Evolutionary conservation across 768 basidiomycete genomes (phyloP), one percentile per base, ranked within the genome.

Genomic region (Piloderma croceum): DNA sequence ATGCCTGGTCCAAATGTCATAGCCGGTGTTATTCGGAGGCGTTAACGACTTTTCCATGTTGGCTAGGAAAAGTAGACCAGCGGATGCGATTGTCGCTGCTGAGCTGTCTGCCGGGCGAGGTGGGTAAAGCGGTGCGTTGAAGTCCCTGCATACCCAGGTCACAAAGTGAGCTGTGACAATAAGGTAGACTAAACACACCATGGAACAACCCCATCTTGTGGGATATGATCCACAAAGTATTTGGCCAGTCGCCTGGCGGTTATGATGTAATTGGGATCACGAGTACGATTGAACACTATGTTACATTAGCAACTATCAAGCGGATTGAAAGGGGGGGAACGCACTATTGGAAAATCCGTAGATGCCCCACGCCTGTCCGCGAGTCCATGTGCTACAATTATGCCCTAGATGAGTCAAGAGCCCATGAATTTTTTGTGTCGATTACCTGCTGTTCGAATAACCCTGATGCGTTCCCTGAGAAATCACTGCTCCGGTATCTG

Each of bases 341-440:
- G 24, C 47, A 83, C 83, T 81, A 50, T 77, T 81, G 1, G 79
- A 74, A 53, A 77, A 85, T 0, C 81, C 81, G 47, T 79, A 80
- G 21, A 83, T 69, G 2, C 70, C 83, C 82, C 82, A 85, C 11
- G 77, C 73, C 54, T 87, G 78, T 6, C 83, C 83, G 22, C 83
- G 75, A 34, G 79, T 73, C 83, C 83, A 85, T 6, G 84, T 85
- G 54, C 80, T 83, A 29, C 29, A 39, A 12, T n/a, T 15, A 7
- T 18, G 9, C 12, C 19, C 10, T 31, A 25, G 24, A 25, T 39
- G 18, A 39, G 31, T 39, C 5, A 18, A 21, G 10, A 21, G 38
- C 24, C 18, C 12, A 5, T 12, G 19, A 39, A 10, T 13, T 11
- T 32, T 12, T 29, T 9, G 23, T n/a, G 38, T 25, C 22, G 34